These are phyloP conservation scores for Bipolaris cookei DNA, from an alignment of 2,329 filamentous ascomycete species.

Conservation along the genomic window DNA sequence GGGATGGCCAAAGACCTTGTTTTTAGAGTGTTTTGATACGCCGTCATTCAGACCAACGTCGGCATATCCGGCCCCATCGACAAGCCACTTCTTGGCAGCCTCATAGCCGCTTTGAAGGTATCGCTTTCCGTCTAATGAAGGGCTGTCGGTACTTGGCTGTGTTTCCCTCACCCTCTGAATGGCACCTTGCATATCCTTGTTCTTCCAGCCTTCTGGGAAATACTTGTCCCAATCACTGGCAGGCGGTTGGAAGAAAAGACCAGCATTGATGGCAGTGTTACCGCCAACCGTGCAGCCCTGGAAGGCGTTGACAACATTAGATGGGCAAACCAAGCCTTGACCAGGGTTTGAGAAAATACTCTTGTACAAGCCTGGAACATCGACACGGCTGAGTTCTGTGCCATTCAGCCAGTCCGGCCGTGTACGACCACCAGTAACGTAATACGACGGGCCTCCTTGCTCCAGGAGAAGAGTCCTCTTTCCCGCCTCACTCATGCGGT, in stretches of 20 bases:
- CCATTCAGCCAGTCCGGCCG: constrained; percentile 57
- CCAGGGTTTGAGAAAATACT: constrained; percentile 55
- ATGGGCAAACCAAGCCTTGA: constrained; percentile 50
- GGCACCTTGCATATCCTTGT: constrained; percentile 55
- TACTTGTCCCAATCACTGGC: constrained; percentile 61
- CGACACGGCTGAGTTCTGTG: constrained; percentile 58
- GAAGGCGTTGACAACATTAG: constrained; percentile 52
- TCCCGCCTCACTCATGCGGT: constrained; percentile 59
- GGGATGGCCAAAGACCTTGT: constrained; percentile 57
- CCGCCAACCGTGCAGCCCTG: constrained; percentile 61
- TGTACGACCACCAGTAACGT: constrained; percentile 56
- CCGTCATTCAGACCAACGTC: constrained; percentile 57
- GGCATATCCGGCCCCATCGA: constrained; percentile 56
- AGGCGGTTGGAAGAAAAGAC: constrained; percentile 61
- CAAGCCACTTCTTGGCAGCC: constrained; percentile 58
- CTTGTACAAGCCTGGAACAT: constrained; percentile 60
- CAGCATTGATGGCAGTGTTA: constrained; percentile 61
- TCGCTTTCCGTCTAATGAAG: constrained; percentile 54
- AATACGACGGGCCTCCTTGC: constrained; percentile 59
- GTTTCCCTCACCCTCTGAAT: constrained; percentile 54
- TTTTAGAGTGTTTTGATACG: constrained; percentile 53
- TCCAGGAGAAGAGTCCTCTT: constrained; percentile 61
- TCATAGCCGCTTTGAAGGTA: constrained; percentile 59
- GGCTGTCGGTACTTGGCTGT: constrained; percentile 54
- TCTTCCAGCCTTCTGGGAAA: constrained; percentile 60